Conservation (phyloP, 2,329 filamentous ascomycete species). For the Hypoxylon rubiginosum region DNA sequence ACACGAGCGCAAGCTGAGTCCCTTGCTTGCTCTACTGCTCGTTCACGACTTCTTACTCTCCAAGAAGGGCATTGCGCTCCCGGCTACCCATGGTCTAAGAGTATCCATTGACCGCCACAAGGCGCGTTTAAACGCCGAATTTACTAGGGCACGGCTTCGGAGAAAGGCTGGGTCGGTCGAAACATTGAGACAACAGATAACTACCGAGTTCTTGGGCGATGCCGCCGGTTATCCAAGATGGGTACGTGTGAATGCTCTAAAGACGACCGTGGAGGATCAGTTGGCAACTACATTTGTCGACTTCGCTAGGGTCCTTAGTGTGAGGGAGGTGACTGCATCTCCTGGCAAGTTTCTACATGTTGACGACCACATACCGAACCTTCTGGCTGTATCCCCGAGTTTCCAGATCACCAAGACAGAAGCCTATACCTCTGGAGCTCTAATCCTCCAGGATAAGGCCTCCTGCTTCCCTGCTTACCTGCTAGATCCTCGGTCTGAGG, state of each 20-base stretch:
- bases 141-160: constrained; percentile 82
- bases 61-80: constrained; percentile 85
- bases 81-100: constrained; percentile 82
- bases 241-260: constrained; percentile 88
- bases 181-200: constrained; percentile 71
- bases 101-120: constrained; percentile 84
- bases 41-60: constrained; percentile 87
- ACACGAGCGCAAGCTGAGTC: constrained; percentile 89
- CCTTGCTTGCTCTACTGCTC: constrained; percentile 82
- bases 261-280: constrained; percentile 77
- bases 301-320: constrained; percentile 68
- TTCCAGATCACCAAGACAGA: constrained; percentile 78
- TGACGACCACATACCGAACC: constrained; percentile 85
- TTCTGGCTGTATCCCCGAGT: constrained; percentile 81
- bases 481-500: constrained; percentile 74
- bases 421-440: constrained; percentile 80
- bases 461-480: constrained; percentile 97
- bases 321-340: constrained; percentile 68
- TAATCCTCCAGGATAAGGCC: constrained; percentile 96
- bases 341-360: constrained; percentile 70
- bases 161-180: constrained; percentile 77
- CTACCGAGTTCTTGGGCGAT: constrained; percentile 64
- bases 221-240: constrained; percentile 80
- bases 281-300: constrained; percentile 79
- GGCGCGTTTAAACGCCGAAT: constrained; percentile 82